Conservation (phyloP, 768 basidiomycete species). For the Mycena crocata region DNA sequence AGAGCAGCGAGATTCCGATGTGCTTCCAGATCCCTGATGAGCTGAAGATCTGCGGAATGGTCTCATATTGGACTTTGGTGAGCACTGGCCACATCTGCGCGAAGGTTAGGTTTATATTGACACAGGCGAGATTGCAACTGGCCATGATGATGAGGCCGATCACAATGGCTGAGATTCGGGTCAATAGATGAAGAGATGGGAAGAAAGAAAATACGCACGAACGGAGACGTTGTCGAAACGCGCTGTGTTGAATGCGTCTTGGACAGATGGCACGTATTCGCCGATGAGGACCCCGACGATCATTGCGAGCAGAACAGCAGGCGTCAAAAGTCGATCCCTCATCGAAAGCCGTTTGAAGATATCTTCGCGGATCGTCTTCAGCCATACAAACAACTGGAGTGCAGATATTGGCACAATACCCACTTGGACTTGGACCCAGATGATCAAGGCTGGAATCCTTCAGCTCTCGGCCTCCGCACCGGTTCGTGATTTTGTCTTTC, state of each 20-base stretch:
- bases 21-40: slow-evolving; percentile 73
- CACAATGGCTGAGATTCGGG: slow-evolving; percentile 68
- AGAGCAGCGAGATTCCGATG: slow-evolving; percentile 69
- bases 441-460: no score
- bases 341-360: slow-evolving; percentile 58
- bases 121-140: slow-evolving; percentile 26
- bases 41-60: slow-evolving; percentile 66
- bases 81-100: slow-evolving; percentile 82
- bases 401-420: background rate
- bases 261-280: slow-evolving; percentile 69
- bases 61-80: slow-evolving; percentile 83
- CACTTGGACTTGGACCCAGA: no score
- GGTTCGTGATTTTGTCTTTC: background rate
- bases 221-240: slow-evolving; percentile 79
- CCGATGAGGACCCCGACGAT: slow-evolving; percentile 82
- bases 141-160: slow-evolving; percentile 81
- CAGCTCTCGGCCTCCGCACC: no score
- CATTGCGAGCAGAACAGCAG: slow-evolving; percentile 78
- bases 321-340: slow-evolving; percentile 71
- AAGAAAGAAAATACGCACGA: slow-evolving; percentile 60
- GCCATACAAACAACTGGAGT: background rate
- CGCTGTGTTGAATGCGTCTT: slow-evolving; percentile 70
- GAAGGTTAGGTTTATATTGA: background rate
- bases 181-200: background rate
- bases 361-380: slow-evolving; percentile 32